phyloP scores from a whole-genome alignment of 1,139 yeast genomes.

The Suhomyces kunorum region DNA sequence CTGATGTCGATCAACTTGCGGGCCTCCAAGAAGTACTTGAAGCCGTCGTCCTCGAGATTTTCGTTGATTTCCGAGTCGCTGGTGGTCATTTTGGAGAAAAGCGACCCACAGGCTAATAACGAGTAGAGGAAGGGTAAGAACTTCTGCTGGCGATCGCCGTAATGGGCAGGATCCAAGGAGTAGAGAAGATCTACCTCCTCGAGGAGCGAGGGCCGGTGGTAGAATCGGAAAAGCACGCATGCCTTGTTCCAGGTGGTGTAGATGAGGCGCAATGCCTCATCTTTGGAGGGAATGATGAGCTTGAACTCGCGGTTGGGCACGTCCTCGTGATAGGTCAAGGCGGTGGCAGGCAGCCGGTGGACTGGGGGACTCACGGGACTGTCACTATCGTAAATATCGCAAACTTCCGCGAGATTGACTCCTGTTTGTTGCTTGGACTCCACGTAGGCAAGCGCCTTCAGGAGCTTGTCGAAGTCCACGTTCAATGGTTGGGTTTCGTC shows the following conservation, averaged over 20 bases:
- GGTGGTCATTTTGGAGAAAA: constrained; percentile 53
- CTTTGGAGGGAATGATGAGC: constrained; percentile 74
- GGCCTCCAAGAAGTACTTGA: constrained; percentile 80
- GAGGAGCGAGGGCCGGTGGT: constrained; percentile 79
- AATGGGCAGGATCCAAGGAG: constrained; percentile 67
- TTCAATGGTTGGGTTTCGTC: constrained; percentile 32
- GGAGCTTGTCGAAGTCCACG: constrained; percentile 39
- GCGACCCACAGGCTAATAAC: constrained; percentile 61
- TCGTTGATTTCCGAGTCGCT: constrained; percentile 42
- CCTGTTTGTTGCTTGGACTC: constrained; percentile 21
- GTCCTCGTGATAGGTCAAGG: constrained; percentile 25
- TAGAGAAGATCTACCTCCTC: constrained; percentile 53
- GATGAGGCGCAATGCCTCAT: constrained; percentile 68
- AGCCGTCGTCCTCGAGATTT: constrained; percentile 72
- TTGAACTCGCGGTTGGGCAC: constrained; percentile 49
- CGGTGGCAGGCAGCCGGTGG: constrained; percentile 11
- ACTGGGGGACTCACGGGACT: constrained; percentile 9
- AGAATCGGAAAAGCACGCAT: constrained; percentile 79
- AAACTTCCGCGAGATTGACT: constrained; percentile 21
- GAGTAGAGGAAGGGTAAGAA: constrained; percentile 76
- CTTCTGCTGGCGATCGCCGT: constrained; percentile 72
- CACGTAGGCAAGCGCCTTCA: constrained; percentile 25
- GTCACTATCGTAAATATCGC: constrained; percentile 27
- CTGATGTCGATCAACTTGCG: constrained; percentile 68
- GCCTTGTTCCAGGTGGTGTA: constrained; percentile 84